Percentiles rank a stretch among this genome's conserved stretches.
These are phyloP conservation scores for Paramecium sexaurelia DNA, from an alignment of 73 alveolate species.

Conservation along the genomic window DNA sequence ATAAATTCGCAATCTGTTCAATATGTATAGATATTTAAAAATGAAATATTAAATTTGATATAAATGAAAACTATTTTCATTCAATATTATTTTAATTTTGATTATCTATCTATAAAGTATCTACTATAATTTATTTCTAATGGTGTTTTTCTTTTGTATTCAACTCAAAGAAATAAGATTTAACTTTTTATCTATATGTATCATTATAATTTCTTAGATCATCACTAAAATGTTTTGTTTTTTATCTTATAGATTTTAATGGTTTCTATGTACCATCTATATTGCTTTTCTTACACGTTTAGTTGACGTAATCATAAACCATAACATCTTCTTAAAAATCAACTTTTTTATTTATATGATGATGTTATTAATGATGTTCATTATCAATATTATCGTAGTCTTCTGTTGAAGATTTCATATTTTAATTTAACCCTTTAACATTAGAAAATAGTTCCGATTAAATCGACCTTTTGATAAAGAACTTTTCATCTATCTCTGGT, in stretches of 20 bases:
- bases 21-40: no score
- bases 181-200: not conserved
- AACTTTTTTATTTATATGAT: not conserved
- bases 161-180: not conserved
- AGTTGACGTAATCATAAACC: not conserved
- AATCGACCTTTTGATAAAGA: not conserved
- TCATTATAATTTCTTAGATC: not conserved
- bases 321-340: not conserved
- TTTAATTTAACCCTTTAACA: not conserved
- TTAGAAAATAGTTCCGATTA: not conserved
- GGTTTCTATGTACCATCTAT: conserved; percentile 11
- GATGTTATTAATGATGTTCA: not conserved
- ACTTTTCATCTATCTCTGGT: not conserved
- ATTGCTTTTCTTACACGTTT: not conserved
- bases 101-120: not conserved
- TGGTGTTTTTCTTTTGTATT: not conserved
- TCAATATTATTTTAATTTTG: not conserved
- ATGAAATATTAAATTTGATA: no score
- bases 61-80: not conserved
- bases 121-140: not conserved
- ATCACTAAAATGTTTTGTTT: not conserved
- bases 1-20: no score
- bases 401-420: not conserved
- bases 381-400: not conserved
- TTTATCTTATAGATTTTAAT: not conserved